Evolutionary conservation across 2,329 filamentous ascomycete species (phyloP).

Genomic region (Penicillium sp.): DNA sequence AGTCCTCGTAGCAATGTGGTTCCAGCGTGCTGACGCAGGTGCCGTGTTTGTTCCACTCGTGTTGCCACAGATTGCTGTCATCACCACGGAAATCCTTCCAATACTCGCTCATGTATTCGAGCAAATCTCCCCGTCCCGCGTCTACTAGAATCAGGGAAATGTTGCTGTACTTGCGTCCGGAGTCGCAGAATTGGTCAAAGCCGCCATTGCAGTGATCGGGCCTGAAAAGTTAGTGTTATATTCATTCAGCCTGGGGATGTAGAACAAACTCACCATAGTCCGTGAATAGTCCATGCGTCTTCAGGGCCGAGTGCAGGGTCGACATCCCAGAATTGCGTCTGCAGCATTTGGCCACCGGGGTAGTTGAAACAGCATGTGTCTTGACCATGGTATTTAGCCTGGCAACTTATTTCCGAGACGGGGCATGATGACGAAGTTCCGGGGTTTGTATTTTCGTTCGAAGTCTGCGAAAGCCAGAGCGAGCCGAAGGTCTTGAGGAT

Average conservation of each 20-base stretch:
- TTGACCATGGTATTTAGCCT: conserved; percentile 58
- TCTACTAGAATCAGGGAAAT: conserved; percentile 61
- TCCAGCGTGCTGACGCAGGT: conserved; percentile 70
- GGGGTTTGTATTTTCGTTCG: conserved; percentile 5
- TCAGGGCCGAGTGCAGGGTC: conserved; percentile 62
- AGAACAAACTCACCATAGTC: conserved; percentile 54
- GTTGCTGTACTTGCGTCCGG: conserved; percentile 60
- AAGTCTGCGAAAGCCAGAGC: conserved; percentile 28
- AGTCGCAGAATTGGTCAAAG: conserved; percentile 66
- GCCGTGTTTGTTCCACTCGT: conserved; percentile 74
- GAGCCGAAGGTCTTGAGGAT: conserved; percentile 35
- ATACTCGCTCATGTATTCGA: conserved; percentile 67
- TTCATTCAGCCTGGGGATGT: background rate
- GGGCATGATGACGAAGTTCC: conserved; percentile 30
- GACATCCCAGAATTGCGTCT: conserved; percentile 77
- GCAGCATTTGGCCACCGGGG: conserved; percentile 67
- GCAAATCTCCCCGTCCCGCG: conserved; percentile 54
- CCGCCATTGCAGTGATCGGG: conserved; percentile 68
- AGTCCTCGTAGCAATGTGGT: conserved; percentile 63
- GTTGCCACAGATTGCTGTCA: conserved; percentile 67
- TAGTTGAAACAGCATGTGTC: conserved; percentile 73
- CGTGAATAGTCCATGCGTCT: conserved; percentile 73
- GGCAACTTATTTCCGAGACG: conserved; percentile 56
- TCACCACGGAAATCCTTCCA: conserved; percentile 69
- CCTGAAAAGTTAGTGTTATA: conserved; percentile 34